Percentiles rank a stretch among this genome's conserved stretches.
These are phyloP conservation scores for Agaricus sinodeliciosus DNA, from an alignment of 768 basidiomycete genomes.

Conservation along the genomic window DNA sequence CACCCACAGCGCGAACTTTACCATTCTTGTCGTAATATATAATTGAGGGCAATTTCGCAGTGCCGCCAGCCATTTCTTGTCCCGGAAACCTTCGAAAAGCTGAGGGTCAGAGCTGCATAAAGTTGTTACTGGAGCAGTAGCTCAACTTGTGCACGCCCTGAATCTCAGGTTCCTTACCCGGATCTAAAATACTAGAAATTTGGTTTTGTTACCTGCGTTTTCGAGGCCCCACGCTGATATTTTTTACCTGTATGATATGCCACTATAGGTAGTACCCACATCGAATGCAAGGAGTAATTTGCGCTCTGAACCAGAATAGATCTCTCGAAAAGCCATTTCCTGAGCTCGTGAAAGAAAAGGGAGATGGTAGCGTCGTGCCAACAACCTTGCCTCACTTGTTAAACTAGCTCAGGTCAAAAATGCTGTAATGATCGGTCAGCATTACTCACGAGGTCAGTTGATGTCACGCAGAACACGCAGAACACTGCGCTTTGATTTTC, in stretches of 20 bases:
- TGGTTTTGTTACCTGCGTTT: not conserved
- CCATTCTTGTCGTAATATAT: conserved; percentile 13
- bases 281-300: conserved; percentile 13
- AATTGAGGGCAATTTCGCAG: conserved; percentile 14
- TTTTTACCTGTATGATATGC: conserved; percentile 13
- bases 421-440: not conserved
- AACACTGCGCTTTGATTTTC: no score
- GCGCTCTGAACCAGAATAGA: conserved; percentile 8
- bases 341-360: not conserved
- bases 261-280: conserved; percentile 13
- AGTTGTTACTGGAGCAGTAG: not conserved
- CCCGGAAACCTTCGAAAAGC: conserved; percentile 11
- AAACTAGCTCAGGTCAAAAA: not conserved
- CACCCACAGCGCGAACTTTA: conserved; percentile 9
- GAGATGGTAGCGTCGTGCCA: not conserved
- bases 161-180: conserved; percentile 21
- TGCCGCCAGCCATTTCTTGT: conserved; percentile 13
- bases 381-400: not conserved
- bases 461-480: not conserved
- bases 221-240: conserved; percentile 16
- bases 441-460: not conserved
- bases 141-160: conserved; percentile 20
- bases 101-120: not conserved
- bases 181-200: conserved; percentile 19
- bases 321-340: not conserved